Conservation (phyloP, 75 land plant species). For the Larix kaempferi region DNA sequence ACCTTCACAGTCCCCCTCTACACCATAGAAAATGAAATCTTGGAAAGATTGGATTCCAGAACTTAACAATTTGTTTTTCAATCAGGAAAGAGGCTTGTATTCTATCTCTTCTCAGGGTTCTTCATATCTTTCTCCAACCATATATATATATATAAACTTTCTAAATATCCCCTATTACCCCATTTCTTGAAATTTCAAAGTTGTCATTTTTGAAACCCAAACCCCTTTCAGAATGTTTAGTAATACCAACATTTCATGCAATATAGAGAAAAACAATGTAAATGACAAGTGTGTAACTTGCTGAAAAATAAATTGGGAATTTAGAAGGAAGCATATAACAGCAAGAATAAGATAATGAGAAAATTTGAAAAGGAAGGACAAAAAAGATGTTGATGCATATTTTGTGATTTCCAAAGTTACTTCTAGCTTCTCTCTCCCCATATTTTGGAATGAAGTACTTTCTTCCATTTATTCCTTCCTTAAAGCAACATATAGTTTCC, state of each 20-base stretch:
- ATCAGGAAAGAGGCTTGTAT: not conserved
- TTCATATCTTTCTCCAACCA: conserved; percentile 1
- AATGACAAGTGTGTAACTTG: no score
- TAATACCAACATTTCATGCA: no score
- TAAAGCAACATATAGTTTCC: not conserved
- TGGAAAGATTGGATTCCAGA: conserved; percentile 9
- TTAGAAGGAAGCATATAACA: not conserved
- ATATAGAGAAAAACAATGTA: no score
- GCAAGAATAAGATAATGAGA: not conserved
- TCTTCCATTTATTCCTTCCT: not conserved
- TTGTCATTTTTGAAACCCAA: no score
- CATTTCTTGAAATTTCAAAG: no score
- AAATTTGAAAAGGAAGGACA: not conserved
- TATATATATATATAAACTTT: no score
- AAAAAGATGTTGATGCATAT: not conserved
- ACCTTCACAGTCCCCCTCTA: not conserved
- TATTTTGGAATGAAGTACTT: not conserved
- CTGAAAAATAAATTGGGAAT: not conserved
- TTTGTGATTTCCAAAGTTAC: not conserved
- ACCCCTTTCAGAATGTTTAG: no score
- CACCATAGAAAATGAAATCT: not conserved
- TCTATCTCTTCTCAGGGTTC: not conserved
- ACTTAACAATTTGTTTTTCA: not conserved
- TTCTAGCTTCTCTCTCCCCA: not conserved
- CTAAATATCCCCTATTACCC: no score